phyloP scores from a whole-genome alignment of 2,329 filamentous ascomycete genomes.

The Esteya vermicola region DNA sequence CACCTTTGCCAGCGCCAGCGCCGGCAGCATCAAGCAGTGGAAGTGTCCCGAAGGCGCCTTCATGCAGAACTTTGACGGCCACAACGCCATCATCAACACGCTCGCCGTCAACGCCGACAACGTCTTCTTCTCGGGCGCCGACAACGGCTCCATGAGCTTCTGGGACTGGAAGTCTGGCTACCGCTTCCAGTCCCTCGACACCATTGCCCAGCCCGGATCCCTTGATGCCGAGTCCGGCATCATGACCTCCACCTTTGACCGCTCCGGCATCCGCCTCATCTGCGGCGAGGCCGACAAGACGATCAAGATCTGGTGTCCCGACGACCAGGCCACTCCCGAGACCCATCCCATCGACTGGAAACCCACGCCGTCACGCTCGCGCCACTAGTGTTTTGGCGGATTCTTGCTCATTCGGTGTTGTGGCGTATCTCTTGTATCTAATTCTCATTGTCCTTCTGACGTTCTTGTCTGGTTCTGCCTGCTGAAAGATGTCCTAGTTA shows the following conservation, averaged over 20 bases:
- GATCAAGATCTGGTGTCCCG: conserved; percentile 95
- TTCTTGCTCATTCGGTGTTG: not conserved
- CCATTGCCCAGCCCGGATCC: conserved; percentile 83
- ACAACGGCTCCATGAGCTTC: conserved; percentile 93
- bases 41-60: conserved; percentile 96
- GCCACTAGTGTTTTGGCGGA: conserved; percentile 36
- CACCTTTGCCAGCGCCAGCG: conserved; percentile 87
- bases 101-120: conserved; percentile 89
- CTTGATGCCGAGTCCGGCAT: conserved; percentile 89
- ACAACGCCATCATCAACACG: conserved; percentile 93
- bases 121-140: conserved; percentile 84
- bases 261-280: conserved; percentile 76
- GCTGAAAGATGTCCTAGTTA: no score
- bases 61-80: conserved; percentile 97
- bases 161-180: conserved; percentile 99
- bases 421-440: not conserved
- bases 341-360: conserved; percentile 89
- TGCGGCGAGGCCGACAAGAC: conserved; percentile 96
- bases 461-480: no score
- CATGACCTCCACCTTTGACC: conserved; percentile 88
- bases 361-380: conserved; percentile 62
- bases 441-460: no score
- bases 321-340: conserved; percentile 80
- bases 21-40: conserved; percentile 96
- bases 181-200: conserved; percentile 79